Evolutionary conservation across 1,139 yeast species (phyloP), one percentile per base, ranked within the genome.

Genomic region (Taphrina wiesneri): DNA sequence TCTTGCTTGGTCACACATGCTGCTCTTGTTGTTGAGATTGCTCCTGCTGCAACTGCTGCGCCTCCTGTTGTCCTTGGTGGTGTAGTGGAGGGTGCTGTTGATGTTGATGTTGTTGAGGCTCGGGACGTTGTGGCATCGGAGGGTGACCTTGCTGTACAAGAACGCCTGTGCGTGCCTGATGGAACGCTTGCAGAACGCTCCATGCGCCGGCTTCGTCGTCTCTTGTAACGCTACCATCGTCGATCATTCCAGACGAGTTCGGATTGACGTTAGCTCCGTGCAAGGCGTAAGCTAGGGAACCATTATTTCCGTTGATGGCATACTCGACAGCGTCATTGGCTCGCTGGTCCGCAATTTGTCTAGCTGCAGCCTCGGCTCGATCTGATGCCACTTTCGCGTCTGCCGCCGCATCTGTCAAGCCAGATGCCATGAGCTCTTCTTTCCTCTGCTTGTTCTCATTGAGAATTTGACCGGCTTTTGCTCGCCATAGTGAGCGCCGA

Each of bases 401-500:
- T 11, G 59, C 59, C 23, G 36, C 47, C 1, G 19, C 59, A 7
- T 36, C 59, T 2, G 46, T 23, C 32, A 54, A 13, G n/a, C 59
- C 59, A 15, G 36, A 25, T 11, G 59, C 59, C 59, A 54, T 15
- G 45, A 54, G 36, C 25, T 36, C 59, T 17, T 36, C 59, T 43
- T 39, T 54, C 21, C 49, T 19, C 23, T 41, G 46, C 34, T 39
- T 41, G 59, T 54, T 54, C 49, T 54, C 59, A n/a, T 36, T 39
- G 46, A 54, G 26, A 17, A 54, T 54, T 17, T 54, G 59, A 5
- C 36, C 36, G 2, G 59, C 59, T 17, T 54, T 54, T 6, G 59
- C 46, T 5, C 59, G 46, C 59, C 59, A 54, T n/a, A 39, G 17
- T 7, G 59, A 54, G 17, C 79, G 72, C 34, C 75, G 72, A 70